phyloP scores from a whole-genome alignment of 306 rosid genomes.

The Datisca glomerata region DNA sequence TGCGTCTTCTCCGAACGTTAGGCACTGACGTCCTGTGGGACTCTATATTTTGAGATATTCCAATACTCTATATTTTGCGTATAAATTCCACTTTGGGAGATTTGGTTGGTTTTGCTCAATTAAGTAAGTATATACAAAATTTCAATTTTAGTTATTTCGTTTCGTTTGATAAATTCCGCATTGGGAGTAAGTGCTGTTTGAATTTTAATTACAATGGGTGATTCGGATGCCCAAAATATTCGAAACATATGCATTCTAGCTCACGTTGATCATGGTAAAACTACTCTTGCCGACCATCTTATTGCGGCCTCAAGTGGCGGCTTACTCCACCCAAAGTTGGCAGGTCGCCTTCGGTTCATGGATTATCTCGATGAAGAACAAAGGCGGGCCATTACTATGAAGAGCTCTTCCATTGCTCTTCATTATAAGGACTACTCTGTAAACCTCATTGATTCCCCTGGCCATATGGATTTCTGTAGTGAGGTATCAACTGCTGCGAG shows the following conservation, averaged over 20 bases:
- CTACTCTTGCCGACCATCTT: conserved; percentile 84
- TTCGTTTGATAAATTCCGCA: too few relatives aligned
- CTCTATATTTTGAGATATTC: too few relatives aligned
- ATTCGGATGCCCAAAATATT: conserved; percentile 26
- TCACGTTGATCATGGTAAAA: conserved; percentile 92
- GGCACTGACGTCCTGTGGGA: too few relatives aligned
- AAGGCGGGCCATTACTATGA: conserved; percentile 86
- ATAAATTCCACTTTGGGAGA: too few relatives aligned
- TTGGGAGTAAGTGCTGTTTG: background rate
- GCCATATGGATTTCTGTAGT: conserved; percentile 86
- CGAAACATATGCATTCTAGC: conserved; percentile 82
- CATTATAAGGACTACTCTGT: conserved; percentile 27
- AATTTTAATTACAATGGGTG: conserved; percentile 5
- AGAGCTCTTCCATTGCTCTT: conserved; percentile 69
- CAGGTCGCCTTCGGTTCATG: conserved; percentile 79
- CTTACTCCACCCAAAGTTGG: conserved; percentile 65
- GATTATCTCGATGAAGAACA: conserved; percentile 85
- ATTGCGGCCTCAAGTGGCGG: conserved; percentile 58
- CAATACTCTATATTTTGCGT: too few relatives aligned
- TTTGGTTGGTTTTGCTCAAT: too few relatives aligned
- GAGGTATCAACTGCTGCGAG: conserved; percentile 94
- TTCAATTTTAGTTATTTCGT: too few relatives aligned
- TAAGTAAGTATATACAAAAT: too few relatives aligned
- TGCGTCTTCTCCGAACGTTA: too few relatives aligned
- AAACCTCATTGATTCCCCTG: conserved; percentile 86